Conservation (phyloP, 495 filamentous ascomycete genomes). For the Sabuloglossum arenarium region DNA sequence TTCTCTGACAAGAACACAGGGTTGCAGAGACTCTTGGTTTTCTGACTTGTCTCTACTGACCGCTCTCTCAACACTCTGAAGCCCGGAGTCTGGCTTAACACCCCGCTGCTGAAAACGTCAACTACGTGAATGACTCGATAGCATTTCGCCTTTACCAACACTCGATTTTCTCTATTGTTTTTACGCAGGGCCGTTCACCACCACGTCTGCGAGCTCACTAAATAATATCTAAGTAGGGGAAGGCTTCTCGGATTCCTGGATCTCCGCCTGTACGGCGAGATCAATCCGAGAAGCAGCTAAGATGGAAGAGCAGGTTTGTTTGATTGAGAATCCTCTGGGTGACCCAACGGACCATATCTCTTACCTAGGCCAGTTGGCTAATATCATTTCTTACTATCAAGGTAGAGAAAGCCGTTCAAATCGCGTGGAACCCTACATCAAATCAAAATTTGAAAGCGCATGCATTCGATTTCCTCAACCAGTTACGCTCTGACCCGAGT, state of each 20-base stretch:
- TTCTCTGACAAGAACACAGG: background rate
- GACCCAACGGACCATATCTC: background rate
- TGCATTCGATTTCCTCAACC: conserved; percentile 73
- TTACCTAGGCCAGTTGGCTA: background rate
- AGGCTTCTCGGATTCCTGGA: background rate
- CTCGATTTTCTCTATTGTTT: background rate
- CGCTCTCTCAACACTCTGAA: background rate
- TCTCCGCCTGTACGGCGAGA: background rate
- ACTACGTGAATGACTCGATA: background rate
- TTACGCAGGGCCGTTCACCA: background rate
- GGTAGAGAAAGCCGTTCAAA: conserved; percentile 84
- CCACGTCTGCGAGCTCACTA: background rate
- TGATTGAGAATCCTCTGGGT: background rate
- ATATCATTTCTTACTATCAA: conserved; percentile 16
- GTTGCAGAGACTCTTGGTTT: background rate
- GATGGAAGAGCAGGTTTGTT: conserved; percentile 2
- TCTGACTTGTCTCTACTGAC: background rate
- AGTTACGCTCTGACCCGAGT: conserved; percentile 52
- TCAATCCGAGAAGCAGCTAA: background rate
- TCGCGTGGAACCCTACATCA: conserved; percentile 59
- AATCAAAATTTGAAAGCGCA: conserved; percentile 57
- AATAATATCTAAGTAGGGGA: background rate
- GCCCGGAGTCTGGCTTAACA: background rate
- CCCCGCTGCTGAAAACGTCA: background rate
- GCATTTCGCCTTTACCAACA: background rate